Evolutionary conservation across 2,329 filamentous ascomycete species (phyloP).

Genomic region (Pleurostoma richardsiae): DNA sequence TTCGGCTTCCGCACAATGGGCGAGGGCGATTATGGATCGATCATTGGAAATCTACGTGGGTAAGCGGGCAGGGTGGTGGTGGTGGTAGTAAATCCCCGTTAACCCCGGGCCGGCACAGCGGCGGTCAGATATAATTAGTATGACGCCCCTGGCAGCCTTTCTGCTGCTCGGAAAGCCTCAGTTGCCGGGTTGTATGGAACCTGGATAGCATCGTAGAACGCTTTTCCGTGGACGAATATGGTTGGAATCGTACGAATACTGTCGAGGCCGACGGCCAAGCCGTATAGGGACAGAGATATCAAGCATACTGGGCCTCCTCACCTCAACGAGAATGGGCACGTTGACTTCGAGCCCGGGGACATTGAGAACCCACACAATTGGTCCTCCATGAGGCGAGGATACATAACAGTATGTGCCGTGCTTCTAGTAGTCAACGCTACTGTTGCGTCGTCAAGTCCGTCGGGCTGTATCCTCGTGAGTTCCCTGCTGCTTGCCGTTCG

Average conservation of each 20-base stretch:
- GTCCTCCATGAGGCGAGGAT: slow-evolving; percentile 30
- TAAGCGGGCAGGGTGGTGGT: too few species aligned
- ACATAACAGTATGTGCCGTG: slow-evolving; percentile 34
- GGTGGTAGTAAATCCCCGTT: too few species aligned
- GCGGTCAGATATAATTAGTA: too few species aligned
- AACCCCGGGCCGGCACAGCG: too few species aligned
- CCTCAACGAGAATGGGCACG: slow-evolving; percentile 42
- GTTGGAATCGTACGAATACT: slow-evolving; percentile 34
- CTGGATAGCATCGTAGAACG: too few species aligned
- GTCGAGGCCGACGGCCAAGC: slow-evolving; percentile 46
- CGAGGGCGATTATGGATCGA: too few species aligned
- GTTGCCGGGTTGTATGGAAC: too few species aligned
- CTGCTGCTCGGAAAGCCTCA: too few species aligned
- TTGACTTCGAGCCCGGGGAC: slow-evolving; percentile 46
- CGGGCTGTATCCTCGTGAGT: slow-evolving; percentile 24
- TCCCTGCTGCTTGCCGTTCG: slow-evolving; percentile 6
- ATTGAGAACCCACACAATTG: slow-evolving; percentile 47
- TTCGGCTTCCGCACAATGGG: too few species aligned
- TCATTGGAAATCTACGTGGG: too few species aligned
- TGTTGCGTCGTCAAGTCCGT: slow-evolving; percentile 40
- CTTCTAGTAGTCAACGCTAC: slow-evolving; percentile 50
- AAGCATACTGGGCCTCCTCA: slow-evolving; percentile 27
- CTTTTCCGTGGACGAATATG: slow-evolving; percentile 20
- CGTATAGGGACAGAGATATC: slow-evolving; percentile 38
- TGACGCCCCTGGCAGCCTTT: too few species aligned